Percentiles rank a stretch among this genome's conserved stretches.
Conservation (phyloP, 805 yeast genomes). For the Candida glaebosa region DNA sequence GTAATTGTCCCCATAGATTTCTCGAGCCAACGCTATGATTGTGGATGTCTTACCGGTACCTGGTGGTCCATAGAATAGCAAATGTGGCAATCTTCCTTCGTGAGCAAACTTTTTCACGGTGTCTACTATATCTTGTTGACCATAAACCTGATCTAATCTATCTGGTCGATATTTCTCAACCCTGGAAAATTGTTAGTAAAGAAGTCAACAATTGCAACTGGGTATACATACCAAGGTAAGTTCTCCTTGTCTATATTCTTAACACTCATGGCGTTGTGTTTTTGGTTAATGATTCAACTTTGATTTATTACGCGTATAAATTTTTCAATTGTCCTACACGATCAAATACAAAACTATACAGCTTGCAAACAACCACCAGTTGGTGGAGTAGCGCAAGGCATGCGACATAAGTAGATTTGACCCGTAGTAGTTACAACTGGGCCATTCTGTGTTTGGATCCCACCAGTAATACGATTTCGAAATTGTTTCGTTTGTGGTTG, state of each 20-base stretch:
- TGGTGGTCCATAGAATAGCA: slow-evolving; percentile 91
- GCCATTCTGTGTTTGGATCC: slow-evolving; percentile 18
- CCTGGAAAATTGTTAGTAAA: slow-evolving; percentile 37
- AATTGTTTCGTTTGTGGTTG: slow-evolving; percentile 38
- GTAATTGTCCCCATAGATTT: slow-evolving; percentile 76
- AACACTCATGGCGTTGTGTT: slow-evolving; percentile 1
- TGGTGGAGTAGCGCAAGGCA: slow-evolving; percentile 7
- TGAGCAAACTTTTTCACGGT: slow-evolving; percentile 83
- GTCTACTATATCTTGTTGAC: slow-evolving; percentile 81
- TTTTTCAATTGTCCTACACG: not conserved
- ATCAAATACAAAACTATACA: not conserved
- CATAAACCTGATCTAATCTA: slow-evolving; percentile 81
- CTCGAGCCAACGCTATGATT: slow-evolving; percentile 76
- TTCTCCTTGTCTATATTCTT: slow-evolving; percentile 32
- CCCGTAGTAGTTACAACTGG: slow-evolving; percentile 39
- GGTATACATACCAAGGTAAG: slow-evolving; percentile 50
- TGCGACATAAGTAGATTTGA: slow-evolving; percentile 7
- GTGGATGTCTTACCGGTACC: slow-evolving; percentile 94
- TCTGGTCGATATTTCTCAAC: slow-evolving; percentile 94
- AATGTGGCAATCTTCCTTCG: slow-evolving; percentile 83
- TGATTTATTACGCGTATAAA: slow-evolving; percentile 4
- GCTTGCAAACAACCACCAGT: slow-evolving; percentile 13
- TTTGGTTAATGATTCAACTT: too few relatives aligned
- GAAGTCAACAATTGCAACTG: not conserved
- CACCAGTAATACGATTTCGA: slow-evolving; percentile 45